phyloP scores from a whole-genome alignment of 192 early-diverging fungal genomes.

The Kickxella alabastrina region DNA sequence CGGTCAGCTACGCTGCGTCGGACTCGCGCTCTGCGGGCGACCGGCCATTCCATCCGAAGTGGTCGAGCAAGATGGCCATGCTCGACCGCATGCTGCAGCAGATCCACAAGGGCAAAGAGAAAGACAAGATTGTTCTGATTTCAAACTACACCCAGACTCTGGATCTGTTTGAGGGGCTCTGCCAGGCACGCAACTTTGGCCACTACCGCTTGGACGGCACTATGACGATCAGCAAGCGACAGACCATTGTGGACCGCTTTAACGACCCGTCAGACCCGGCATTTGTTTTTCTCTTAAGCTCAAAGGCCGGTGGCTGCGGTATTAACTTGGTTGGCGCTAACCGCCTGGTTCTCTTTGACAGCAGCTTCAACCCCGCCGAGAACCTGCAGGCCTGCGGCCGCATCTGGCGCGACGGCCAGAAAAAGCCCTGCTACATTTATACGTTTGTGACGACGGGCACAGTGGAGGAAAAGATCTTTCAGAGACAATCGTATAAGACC shows the following conservation, averaged over 20 bases:
- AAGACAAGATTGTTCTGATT: constrained; percentile 97
- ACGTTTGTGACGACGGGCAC: constrained; percentile 96
- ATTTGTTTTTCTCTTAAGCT: constrained; percentile 94
- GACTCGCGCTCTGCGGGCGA: constrained; percentile 2
- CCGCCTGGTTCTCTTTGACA: constrained; percentile 91
- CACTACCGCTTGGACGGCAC: constrained; percentile 85
- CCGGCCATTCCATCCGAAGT: constrained; percentile 55
- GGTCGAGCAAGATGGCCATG: constrained; percentile 90
- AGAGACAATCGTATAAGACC: constrained; percentile 81
- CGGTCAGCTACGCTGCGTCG: constrained; percentile 6
- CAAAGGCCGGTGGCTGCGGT: constrained; percentile 98
- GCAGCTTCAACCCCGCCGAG: constrained; percentile 88
- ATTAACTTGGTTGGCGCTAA: constrained; percentile 98
- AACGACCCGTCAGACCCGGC: constrained; percentile 83
- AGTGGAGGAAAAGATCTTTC: constrained; percentile 99
- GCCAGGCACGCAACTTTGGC: constrained; percentile 67
- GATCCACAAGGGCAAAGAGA: constrained; percentile 61
- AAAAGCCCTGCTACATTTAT: constrained; percentile 92
- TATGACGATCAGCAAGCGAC: constrained; percentile 87
- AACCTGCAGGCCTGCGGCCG: constrained; percentile 91
- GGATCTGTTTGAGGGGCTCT: constrained; percentile 90
- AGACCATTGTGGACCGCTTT: constrained; percentile 93
- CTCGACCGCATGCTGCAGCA: constrained; percentile 73
- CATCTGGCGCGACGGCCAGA: constrained; percentile 85
- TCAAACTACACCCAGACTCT: constrained; percentile 99